Evolutionary conservation across 1,284 basidiomycete genomes (phyloP).

Genomic region (Cryptococcus deneoformans): DNA sequence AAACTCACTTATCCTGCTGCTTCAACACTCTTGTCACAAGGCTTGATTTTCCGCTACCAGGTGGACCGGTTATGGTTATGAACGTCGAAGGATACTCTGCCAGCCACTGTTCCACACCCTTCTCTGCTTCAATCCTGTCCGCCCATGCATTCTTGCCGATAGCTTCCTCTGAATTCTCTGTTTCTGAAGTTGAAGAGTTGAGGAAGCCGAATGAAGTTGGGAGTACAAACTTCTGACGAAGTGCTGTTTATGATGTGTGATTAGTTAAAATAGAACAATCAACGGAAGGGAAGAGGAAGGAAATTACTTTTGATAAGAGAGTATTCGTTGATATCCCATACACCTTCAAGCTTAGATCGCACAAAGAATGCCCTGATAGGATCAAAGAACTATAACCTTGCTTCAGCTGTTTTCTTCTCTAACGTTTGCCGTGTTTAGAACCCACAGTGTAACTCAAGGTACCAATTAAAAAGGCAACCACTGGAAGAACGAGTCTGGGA

Average conservation of each 20-base stretch:
- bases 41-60: constrained; percentile 81
- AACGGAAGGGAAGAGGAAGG: not conserved
- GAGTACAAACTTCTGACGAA: constrained; percentile 20
- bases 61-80: constrained; percentile 79
- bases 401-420: not conserved
- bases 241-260: constrained; percentile 1
- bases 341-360: constrained; percentile 74
- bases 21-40: constrained; percentile 65
- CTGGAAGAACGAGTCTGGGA: constrained; percentile 80
- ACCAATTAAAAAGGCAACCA: constrained; percentile 83
- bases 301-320: constrained; percentile 38
- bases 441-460: constrained; percentile 81
- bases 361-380: constrained; percentile 84
- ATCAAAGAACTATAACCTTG: constrained; percentile 69
- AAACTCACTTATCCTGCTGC: constrained; percentile 59
- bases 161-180: constrained; percentile 24
- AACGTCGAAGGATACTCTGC: constrained; percentile 51
- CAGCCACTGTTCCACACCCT: constrained; percentile 54
- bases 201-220: constrained; percentile 28
- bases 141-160: constrained; percentile 62
- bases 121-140: constrained; percentile 74
- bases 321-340: constrained; percentile 64
- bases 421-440: constrained; percentile 3
- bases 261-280: not conserved
- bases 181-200: constrained; percentile 6